Evolutionary conservation across 2,329 filamentous ascomycete genomes (phyloP).

Genomic region (Penicillium janthinellum): DNA sequence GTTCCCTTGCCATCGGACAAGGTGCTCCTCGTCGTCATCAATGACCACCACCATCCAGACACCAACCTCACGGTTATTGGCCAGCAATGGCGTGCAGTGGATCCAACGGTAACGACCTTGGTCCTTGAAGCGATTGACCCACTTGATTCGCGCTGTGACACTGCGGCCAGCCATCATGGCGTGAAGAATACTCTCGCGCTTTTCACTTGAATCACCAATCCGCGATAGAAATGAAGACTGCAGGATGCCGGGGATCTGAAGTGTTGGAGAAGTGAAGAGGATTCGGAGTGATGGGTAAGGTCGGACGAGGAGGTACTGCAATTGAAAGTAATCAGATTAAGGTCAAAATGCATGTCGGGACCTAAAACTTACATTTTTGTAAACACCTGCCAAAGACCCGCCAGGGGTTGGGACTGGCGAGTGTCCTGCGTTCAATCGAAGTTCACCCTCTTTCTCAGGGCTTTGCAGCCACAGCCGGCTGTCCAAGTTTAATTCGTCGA

Average conservation of each 20-base stretch:
- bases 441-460: conserved; percentile 16
- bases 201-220: conserved; percentile 51
- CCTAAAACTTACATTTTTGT: conserved; percentile 56
- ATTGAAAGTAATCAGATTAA: background rate
- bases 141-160: conserved; percentile 73
- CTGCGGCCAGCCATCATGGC: conserved; percentile 69
- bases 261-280: conserved; percentile 68
- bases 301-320: conserved; percentile 49
- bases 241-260: conserved; percentile 68
- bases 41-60: conserved; percentile 79
- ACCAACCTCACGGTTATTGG: conserved; percentile 66
- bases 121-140: conserved; percentile 58
- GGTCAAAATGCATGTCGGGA: background rate
- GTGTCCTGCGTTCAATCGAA: background rate
- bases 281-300: conserved; percentile 67
- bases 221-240: conserved; percentile 56
- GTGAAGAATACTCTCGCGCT: conserved; percentile 55
- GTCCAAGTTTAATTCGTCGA: conserved; percentile 13
- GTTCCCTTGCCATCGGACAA: conserved; percentile 17
- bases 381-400: conserved; percentile 48
- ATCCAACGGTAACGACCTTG: conserved; percentile 73
- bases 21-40: conserved; percentile 58
- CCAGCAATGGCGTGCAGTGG: conserved; percentile 72
- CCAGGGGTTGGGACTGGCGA: background rate
- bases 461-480: conserved; percentile 19